phyloP scores from a whole-genome alignment of 2,329 filamentous ascomycete species.

The Cladosporium oxysporum region DNA sequence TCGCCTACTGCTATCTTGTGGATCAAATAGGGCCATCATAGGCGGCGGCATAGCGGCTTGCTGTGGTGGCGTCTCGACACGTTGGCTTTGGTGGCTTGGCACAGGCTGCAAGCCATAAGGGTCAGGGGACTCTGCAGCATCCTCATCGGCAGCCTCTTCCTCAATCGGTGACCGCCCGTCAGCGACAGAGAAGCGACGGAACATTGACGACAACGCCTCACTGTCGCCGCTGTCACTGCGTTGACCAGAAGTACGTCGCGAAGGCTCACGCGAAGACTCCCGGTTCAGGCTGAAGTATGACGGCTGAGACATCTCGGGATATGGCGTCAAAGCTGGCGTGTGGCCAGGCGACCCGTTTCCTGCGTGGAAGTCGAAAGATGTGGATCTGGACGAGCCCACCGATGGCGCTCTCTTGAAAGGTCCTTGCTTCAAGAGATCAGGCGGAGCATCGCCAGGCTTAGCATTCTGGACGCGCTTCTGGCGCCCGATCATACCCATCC shows the following conservation, averaged over 20 bases:
- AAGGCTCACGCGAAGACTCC: conserved; percentile 47
- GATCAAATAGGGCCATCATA: conserved; percentile 91
- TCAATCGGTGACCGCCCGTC: conserved; percentile 67
- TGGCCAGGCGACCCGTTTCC: conserved; percentile 72
- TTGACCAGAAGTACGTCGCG: conserved; percentile 55
- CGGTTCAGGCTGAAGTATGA: conserved; percentile 86
- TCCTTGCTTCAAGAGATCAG: conserved; percentile 88
- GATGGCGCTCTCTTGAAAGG: conserved; percentile 86
- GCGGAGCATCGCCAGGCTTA: conserved; percentile 76
- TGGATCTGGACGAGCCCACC: conserved; percentile 84
- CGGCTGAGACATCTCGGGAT: conserved; percentile 71
- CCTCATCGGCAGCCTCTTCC: conserved; percentile 71
- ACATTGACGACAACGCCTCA: conserved; percentile 74
- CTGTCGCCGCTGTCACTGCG: conserved; percentile 92
- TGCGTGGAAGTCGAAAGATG: conserved; percentile 86
- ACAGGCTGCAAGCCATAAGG: conserved; percentile 65
- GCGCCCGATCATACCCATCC: conserved; percentile 94
- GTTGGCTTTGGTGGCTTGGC: conserved; percentile 50
- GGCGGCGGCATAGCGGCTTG: conserved; percentile 81
- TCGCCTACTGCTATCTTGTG: conserved; percentile 85
- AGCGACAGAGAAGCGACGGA: conserved; percentile 65
- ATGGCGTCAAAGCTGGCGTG: conserved; percentile 84
- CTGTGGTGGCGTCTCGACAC: conserved; percentile 58
- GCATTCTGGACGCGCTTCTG: conserved; percentile 89
- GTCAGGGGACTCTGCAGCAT: conserved; percentile 72